These are phyloP conservation scores for Silene conica DNA, from an alignment of 148 eudicot species.

Conservation along the genomic window DNA sequence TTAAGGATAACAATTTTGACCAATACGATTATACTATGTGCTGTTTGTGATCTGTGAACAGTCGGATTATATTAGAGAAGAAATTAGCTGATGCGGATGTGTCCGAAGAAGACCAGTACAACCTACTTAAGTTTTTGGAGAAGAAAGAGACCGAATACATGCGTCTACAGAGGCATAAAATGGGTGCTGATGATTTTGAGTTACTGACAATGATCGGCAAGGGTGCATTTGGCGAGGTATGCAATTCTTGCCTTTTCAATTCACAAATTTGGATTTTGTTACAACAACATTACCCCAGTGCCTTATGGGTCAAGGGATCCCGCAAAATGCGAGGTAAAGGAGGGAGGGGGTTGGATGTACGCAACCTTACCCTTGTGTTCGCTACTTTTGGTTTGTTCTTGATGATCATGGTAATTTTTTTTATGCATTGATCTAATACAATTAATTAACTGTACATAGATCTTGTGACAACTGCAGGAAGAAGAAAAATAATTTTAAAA, in stretches of 20 bases:
- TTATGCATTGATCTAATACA: neutral
- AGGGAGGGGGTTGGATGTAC: no score
- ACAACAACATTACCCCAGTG: no score
- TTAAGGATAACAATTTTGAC: neutral
- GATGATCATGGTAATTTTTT: neutral
- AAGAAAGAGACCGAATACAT: slow-evolving; percentile 95
- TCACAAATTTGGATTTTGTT: slow-evolving; percentile 11
- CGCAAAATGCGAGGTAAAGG: no score
- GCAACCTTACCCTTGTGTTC: no score
- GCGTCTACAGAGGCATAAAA: slow-evolving; percentile 97
- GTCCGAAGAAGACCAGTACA: slow-evolving; percentile 90
- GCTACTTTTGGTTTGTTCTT: neutral
- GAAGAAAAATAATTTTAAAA: neutral
- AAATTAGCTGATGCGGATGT: slow-evolving; percentile 95
- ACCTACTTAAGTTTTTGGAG: slow-evolving; percentile 83
- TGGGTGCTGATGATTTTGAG: slow-evolving; percentile 96
- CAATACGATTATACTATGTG: slow-evolving; percentile 3
- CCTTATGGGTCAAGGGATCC: no score
- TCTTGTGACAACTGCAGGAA: neutral
- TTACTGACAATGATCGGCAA: slow-evolving; percentile 94
- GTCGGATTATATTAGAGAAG: slow-evolving; percentile 68
- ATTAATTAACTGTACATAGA: neutral
- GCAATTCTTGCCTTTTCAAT: slow-evolving; percentile 11
- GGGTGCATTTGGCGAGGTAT: slow-evolving; percentile 99
- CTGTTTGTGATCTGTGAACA: slow-evolving; percentile 30